Evolutionary conservation across 768 basidiomycete genomes (phyloP).

Genomic region (Tricholomella constricta): DNA sequence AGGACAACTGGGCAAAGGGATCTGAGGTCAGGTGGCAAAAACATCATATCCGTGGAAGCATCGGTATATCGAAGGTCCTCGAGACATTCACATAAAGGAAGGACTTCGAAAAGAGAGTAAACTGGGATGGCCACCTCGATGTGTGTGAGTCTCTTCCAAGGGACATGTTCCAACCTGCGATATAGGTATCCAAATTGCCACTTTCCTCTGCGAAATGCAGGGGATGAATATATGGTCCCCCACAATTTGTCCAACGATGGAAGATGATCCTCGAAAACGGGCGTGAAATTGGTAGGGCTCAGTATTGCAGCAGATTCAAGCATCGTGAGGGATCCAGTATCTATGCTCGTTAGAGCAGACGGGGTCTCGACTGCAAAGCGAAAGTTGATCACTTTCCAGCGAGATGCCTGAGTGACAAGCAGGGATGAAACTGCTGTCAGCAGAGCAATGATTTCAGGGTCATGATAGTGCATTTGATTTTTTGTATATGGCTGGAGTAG

Average conservation of each 20-base stretch:
- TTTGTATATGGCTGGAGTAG: background rate
- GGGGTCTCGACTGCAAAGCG: background rate
- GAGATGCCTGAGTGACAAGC: slow-evolving; percentile 4
- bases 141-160: slow-evolving; percentile 4
- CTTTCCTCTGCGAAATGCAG: background rate
- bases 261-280: background rate
- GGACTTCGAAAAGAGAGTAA: slow-evolving; percentile 6
- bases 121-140: background rate
- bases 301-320: slow-evolving; percentile 6
- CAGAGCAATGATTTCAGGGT: background rate
- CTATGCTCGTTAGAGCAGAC: background rate
- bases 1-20: background rate
- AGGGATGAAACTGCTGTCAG: slow-evolving; percentile 5
- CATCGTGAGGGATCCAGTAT: background rate
- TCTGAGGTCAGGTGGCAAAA: background rate
- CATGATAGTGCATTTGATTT: background rate
- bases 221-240: background rate
- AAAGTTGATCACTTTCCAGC: slow-evolving; percentile 13
- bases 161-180: background rate
- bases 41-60: background rate
- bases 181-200: slow-evolving; percentile 10
- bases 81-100: slow-evolving; percentile 10
- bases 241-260: background rate
- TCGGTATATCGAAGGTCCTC: slow-evolving; percentile 8
- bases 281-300: background rate